Percentiles rank a stretch among this genome's conserved stretches.
These are phyloP conservation scores for Barnettozyma vustinii DNA, from an alignment of 805 yeast genomes.

Conservation along the genomic window DNA sequence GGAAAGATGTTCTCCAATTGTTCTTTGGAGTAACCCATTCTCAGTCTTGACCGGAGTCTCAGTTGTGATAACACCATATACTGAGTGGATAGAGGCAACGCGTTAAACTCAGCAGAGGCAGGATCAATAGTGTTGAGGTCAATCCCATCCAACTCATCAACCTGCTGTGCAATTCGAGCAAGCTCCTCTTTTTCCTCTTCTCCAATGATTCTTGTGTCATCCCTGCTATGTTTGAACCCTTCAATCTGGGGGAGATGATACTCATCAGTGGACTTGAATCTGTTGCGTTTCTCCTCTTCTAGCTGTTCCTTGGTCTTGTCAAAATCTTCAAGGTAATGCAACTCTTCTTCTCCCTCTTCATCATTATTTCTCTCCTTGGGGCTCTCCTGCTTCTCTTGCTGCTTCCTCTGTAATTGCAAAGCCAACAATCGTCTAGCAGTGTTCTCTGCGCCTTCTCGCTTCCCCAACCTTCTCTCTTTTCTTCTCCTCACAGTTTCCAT, in stretches of 20 bases:
- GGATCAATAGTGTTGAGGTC: slow-evolving; percentile 78
- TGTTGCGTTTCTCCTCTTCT: slow-evolving; percentile 1
- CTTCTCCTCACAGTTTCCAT: slow-evolving; percentile 71
- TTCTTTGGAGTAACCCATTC: slow-evolving; percentile 94
- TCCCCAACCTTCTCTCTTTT: slow-evolving; percentile 67
- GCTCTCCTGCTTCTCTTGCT: slow-evolving; percentile 1
- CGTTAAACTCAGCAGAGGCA: slow-evolving; percentile 66
- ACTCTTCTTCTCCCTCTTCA: slow-evolving; percentile 20
- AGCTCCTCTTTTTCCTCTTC: slow-evolving; percentile 74
- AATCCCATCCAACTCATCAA: slow-evolving; percentile 61
- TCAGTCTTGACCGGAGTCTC: slow-evolving; percentile 74
- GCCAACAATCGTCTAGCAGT: slow-evolving; percentile 83
- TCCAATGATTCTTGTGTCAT: slow-evolving; percentile 71
- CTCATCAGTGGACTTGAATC: slow-evolving; percentile 63
- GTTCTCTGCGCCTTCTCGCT: slow-evolving; percentile 58
- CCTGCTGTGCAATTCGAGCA: slow-evolving; percentile 51
- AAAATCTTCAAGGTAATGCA: slow-evolving; percentile 34
- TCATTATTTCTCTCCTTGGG: neutral
- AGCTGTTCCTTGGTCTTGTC: slow-evolving; percentile 10
- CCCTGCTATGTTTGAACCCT: slow-evolving; percentile 43
- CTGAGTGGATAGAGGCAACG: slow-evolving; percentile 79
- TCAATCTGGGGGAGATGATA: slow-evolving; percentile 76
- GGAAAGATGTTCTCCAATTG: slow-evolving; percentile 82
- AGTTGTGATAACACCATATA: slow-evolving; percentile 83
- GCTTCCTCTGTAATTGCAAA: slow-evolving; percentile 57